Evolutionary conservation across 352 stramenopile genomes (phyloP), one percentile per base, ranked within the genome.

Genomic region (Phytophthora multivora): DNA sequence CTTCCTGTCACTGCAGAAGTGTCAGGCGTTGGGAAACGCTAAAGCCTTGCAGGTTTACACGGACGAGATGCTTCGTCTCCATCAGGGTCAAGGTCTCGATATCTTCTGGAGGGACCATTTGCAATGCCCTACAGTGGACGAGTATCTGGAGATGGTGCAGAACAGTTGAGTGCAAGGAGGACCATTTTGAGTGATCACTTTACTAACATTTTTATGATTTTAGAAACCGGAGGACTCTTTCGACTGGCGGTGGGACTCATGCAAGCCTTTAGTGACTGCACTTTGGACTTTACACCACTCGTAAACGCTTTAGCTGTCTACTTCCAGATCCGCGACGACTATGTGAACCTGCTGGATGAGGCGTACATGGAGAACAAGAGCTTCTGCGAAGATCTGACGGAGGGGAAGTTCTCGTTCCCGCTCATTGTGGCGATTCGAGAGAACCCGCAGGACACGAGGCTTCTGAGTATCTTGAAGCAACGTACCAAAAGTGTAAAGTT

Each of bases 241-340:
- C 92, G 96, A 45, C 77, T 99, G 28, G 95, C 96, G 0, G 96
- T 99, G 6, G 95, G 96, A 2, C 80, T 99, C 16, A 94, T 99
- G 82, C 92, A 96, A 55, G 85, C 86, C 7, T 97, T 97, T 54
- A 95, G 80, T 71, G 58, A 75, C 13, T 84, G 50, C 40, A 71
- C 67, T 5, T 40, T 86, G 35, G 77, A 98, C 68, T 97, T 96
- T 68, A 83, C 71, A 7, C 82, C 89, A 9, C 75, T 99, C 12
- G 85, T 99, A 21, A 96, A 99, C 65, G 84, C 90, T 38, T 74
- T 99, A 12, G 90, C 93, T 8, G 85, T 99, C 30, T 99, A 99
- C 58, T 99, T 99, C 79, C 96, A 99, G 80, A 98, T 99, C 66
- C 86, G 96, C 36, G 96, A 99, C 73, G 97, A 99, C 83, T 97